Base-by-base conservation (phyloP, 805 yeast species). In the Kazachstania kunashirensis region DNA sequence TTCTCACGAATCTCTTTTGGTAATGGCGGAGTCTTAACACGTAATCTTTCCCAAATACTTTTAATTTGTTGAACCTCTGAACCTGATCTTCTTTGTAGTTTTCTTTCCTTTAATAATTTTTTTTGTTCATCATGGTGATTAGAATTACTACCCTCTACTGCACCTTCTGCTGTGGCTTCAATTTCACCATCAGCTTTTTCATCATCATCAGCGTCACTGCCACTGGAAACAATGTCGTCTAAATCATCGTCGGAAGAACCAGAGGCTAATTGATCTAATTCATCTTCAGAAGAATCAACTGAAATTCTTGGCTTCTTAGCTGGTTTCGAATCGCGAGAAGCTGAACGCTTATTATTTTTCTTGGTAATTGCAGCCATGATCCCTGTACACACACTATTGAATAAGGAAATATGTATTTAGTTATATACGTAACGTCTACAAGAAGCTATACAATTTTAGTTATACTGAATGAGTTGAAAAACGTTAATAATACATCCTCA, bases 51-150 rank as follows among this genome's bases (percentile, higher is more conserved):
- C 98, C 98, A 89, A 29, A 89, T 57, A 23, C 71, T 67, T 60
- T 89, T 89, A 61, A 89, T 85, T 47, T 75, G 73, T 59, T 84
- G 85, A 34, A 89, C 86, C 61, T 81, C 84, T 25, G 65, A 63
- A 50, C 96, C 97, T n/a, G 92, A 73, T 55, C 81, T 84, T 66
- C 95, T 77, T 55, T 78, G 76, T 46, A 84, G 65, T 61, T 88
- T 89, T 63, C 98, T 77, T 56, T 88, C 96, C 40, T 75, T 74
- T 26, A 81, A 67, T 26, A 79, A 55, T 50, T 77, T 77, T 58
- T 79, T 79, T 62, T 89, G 96, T 56, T 84, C 95, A 20, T 78
- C 78, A 55, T 84, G 94, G 45, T 68, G 63, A 38, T 69, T 69
- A 19, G 60, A 62, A 2, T 48, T 53, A 20, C 53, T 61, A 24